Base-by-base conservation (phyloP, 2,329 filamentous ascomycete species). In the Pyricularia grisea region DNA sequence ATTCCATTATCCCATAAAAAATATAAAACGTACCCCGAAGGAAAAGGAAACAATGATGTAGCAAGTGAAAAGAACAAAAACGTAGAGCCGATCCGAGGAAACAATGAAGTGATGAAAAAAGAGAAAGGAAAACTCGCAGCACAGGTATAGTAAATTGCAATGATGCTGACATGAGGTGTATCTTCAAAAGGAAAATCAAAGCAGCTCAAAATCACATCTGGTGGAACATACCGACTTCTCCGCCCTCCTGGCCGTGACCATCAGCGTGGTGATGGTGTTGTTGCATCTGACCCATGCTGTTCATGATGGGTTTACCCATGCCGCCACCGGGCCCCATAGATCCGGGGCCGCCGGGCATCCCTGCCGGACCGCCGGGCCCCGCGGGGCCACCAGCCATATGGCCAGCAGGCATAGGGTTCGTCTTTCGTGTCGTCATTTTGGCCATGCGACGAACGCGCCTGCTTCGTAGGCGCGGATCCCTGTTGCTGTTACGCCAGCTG, bases 401-500 rank as follows among this genome's bases (percentile, higher is more conserved):
- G 70, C 78, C 75, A 71, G 86, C 88, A 72, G 85, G 50, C 42
- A 58, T 50, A 12, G 66, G 66, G 66, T 67, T 67, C 42, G 58
- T 28, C 58, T 58, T 63, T 77, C 94, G 89, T 76, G 88, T 94
- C 81, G 90, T 95, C 81, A 97, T 92, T 85, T 99, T 99, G 69
- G 94, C 94, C 92, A 97, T 95, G 73, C 95, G 89, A 73, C 95
- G 89, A 69, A 99, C 95, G 74, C 95, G 87, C 78, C 95, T 87
- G 80, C 94, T 98, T 77, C 95, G 88, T 76, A 98, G 83, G 73
- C 94, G 87, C 67, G 93, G 92, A 75, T 99, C 95, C 81, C 97
- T 93, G 81, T 98, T 98, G 85, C 94, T 98, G 83, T 99, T 99
- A 72, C 95, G 88, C 95, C 95, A 98, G 82, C 94, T 97, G 80